Evolutionary conservation across 768 basidiomycete species (phyloP).

Genomic region (Leucogyrophana mollusca): DNA sequence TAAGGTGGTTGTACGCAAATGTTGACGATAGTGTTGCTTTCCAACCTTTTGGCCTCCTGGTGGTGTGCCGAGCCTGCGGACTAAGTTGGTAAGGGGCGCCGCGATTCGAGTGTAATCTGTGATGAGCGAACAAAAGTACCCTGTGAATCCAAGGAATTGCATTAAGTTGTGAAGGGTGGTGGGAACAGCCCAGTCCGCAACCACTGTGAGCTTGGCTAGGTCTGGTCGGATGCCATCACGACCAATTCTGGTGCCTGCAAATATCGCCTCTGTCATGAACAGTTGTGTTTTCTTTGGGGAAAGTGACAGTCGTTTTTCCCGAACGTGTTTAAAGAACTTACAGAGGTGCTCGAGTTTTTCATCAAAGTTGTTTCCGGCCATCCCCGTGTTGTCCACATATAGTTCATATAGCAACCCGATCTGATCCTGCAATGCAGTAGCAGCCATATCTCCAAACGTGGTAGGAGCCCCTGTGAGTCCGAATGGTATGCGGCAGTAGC

Average conservation of each 20-base stretch:
- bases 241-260: slow-evolving; percentile 4
- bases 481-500: slow-evolving; percentile 20
- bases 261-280: slow-evolving; percentile 27
- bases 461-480: slow-evolving; percentile 22
- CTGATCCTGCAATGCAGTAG: slow-evolving; percentile 4
- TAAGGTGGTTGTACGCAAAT: no score
- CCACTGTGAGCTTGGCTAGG: slow-evolving; percentile 3
- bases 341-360: no score
- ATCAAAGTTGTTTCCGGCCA: no score
- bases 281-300: slow-evolving; percentile 34
- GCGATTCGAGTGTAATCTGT: slow-evolving; percentile 1
- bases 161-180: not conserved
- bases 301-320: slow-evolving; percentile 15
- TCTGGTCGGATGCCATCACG: slow-evolving; percentile 4
- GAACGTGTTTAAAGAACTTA: no score
- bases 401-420: slow-evolving; percentile 8
- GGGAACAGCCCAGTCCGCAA: slow-evolving; percentile 5
- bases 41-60: no score
- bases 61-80: not conserved
- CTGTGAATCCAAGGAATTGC: slow-evolving; percentile 1
- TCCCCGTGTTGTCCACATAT: slow-evolving; percentile 17
- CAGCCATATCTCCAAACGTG: no score
- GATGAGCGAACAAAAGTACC: slow-evolving; percentile 1
- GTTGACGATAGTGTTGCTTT: no score
- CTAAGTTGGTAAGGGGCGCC: slow-evolving; percentile 2